Evolutionary conservation across 129 eudicot species (phyloP).

Genomic region (Flaveria brownii): DNA sequence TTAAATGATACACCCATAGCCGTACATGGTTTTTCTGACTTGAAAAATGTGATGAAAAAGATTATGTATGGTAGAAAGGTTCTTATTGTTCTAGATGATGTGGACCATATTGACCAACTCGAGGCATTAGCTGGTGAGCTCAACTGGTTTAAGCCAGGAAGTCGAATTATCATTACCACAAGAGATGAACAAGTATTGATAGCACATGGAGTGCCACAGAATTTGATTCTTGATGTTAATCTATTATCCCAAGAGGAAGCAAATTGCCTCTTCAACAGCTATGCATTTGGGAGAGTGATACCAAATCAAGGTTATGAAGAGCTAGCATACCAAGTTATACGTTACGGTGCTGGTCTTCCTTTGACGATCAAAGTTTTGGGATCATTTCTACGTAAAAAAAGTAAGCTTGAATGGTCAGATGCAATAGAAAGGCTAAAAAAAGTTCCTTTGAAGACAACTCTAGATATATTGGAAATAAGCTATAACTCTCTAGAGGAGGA

Average conservation of each 20-base stretch:
- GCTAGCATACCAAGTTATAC: slow-evolving; percentile 10
- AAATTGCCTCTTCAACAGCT: slow-evolving; percentile 7
- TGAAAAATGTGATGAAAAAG: background rate
- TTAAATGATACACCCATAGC: background rate
- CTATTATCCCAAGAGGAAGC: background rate
- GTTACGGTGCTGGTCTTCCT: slow-evolving; percentile 26
- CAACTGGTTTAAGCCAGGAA: slow-evolving; percentile 22
- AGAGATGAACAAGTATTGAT: slow-evolving; percentile 18
- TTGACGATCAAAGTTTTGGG: slow-evolving; percentile 15
- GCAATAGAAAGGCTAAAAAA: background rate
- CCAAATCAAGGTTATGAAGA: slow-evolving; percentile 14
- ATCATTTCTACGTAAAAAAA: slow-evolving; percentile 1
- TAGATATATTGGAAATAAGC: slow-evolving; percentile 6
- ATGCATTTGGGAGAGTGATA: slow-evolving; percentile 23
- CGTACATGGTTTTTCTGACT: background rate
- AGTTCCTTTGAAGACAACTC: background rate
- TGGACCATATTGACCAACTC: slow-evolving; percentile 20
- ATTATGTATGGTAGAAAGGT: slow-evolving; percentile 8
- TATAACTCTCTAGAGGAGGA: background rate
- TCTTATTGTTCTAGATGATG: slow-evolving; percentile 28
- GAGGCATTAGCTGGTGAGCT: slow-evolving; percentile 21
- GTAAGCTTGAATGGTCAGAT: background rate
- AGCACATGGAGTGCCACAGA: slow-evolving; percentile 1
- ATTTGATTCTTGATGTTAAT: slow-evolving; percentile 3
- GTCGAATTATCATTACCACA: slow-evolving; percentile 19